These are phyloP conservation scores for Pugionium dolabratum DNA, from an alignment of 345 rosid genomes.

Conservation along the genomic window DNA sequence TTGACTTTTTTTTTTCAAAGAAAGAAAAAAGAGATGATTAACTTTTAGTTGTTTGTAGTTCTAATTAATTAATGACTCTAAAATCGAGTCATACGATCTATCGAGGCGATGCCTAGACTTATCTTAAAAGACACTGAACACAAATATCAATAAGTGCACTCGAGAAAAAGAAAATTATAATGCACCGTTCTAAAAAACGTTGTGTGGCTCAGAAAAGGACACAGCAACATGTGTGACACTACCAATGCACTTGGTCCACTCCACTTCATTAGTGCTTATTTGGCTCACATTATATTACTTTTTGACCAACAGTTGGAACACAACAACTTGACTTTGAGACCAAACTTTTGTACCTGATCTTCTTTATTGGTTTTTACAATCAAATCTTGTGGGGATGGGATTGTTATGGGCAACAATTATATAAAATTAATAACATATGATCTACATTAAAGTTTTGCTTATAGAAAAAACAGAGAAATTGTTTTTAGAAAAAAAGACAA, in stretches of 20 bases:
- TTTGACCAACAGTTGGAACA: slow-evolving; percentile 10
- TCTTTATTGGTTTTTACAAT: slow-evolving; percentile 25
- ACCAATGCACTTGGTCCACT: slow-evolving; percentile 34
- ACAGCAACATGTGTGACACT: slow-evolving; percentile 27
- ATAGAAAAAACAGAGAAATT: not conserved
- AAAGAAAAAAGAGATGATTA: too few relatives aligned
- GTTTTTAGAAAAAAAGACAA: not conserved
- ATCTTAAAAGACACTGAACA: too few relatives aligned
- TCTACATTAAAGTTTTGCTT: not conserved
- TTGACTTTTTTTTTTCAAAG: not conserved
- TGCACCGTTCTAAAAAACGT: slow-evolving; percentile 18
- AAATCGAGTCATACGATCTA: too few relatives aligned
- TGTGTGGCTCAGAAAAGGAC: slow-evolving; percentile 37
- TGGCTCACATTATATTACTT: slow-evolving; percentile 14
- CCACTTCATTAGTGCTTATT: slow-evolving; percentile 7
- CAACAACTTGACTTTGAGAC: slow-evolving; percentile 12
- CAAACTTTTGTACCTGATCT: slow-evolving; percentile 6
- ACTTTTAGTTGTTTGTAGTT: too few relatives aligned
- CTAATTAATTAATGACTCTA: too few relatives aligned
- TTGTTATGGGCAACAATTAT: slow-evolving; percentile 10
- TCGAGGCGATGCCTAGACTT: too few relatives aligned
- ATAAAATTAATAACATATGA: slow-evolving; percentile 16
- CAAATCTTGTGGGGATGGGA: slow-evolving; percentile 27
- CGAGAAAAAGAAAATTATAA: not conserved
- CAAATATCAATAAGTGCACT: too few relatives aligned